A percentile compares a stretch with the other conserved stretches of the same genome.
These are phyloP conservation scores for Neonectria neomacrospora DNA, from an alignment of 2,329 filamentous ascomycete species.

Conservation along the genomic window DNA sequence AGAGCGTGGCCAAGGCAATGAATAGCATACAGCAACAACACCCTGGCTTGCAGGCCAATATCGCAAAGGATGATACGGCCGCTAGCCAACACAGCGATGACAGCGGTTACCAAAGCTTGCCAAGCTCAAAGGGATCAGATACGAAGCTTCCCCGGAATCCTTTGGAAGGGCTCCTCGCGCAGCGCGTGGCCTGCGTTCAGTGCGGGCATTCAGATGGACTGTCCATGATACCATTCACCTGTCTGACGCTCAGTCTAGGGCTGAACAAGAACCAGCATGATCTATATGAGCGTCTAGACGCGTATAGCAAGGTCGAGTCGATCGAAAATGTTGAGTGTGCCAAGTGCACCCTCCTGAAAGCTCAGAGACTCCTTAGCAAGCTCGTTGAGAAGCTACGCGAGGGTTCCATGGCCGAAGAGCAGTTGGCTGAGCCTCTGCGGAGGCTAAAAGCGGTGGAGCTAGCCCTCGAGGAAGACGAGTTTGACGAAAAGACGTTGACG, in stretches of 20 bases:
- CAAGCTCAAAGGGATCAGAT: conserved; percentile 52
- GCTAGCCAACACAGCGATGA: conserved; percentile 65
- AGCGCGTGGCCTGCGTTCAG: conserved; percentile 85
- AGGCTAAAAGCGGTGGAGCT: conserved; percentile 74
- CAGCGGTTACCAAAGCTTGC: conserved; percentile 65
- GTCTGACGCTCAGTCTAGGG: conserved; percentile 85
- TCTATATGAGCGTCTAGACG: conserved; percentile 81
- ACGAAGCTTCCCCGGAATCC: conserved; percentile 71
- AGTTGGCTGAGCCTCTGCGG: conserved; percentile 60
- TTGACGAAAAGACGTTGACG: conserved; percentile 73
- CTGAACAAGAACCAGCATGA: conserved; percentile 70
- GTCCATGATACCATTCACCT: conserved; percentile 93
- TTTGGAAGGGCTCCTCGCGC: conserved; percentile 86
- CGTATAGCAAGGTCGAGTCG: conserved; percentile 84
- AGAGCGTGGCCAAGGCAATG: conserved; percentile 70
- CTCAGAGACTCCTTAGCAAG: conserved; percentile 58
- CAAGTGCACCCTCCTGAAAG: conserved; percentile 83
- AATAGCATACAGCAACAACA: conserved; percentile 42
- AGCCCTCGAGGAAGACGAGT: conserved; percentile 82
- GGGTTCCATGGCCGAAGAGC: conserved; percentile 55
- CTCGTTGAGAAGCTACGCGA: conserved; percentile 57
- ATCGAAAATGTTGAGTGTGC: conserved; percentile 92
- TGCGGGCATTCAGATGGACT: conserved; percentile 91
- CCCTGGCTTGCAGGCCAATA: conserved; percentile 55
- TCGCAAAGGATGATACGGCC: conserved; percentile 54